Conservation (phyloP, 2,329 filamentous ascomycete species). For the Sarocladium oryzae region DNA sequence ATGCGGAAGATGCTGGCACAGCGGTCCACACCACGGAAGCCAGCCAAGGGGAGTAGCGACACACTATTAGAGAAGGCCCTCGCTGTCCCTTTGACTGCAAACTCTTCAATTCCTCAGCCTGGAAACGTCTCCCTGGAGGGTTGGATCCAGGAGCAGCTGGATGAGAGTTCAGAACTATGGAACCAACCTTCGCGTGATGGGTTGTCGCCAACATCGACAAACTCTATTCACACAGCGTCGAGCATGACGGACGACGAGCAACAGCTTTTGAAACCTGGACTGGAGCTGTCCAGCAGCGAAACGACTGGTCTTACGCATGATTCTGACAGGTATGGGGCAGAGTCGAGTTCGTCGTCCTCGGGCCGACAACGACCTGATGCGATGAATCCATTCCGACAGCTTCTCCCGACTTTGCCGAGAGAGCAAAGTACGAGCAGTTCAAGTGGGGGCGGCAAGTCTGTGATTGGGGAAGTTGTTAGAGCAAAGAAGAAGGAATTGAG, state of each 20-base stretch:
- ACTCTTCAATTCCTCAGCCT: too few species aligned
- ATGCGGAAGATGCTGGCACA: slow-evolving; percentile 27
- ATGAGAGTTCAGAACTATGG: background rate
- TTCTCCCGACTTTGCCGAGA: background rate
- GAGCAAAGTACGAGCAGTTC: background rate
- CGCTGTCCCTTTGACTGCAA: too few species aligned
- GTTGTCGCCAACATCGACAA: background rate
- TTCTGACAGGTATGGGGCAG: background rate
- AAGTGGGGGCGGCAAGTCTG: background rate
- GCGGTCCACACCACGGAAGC: slow-evolving; percentile 11
- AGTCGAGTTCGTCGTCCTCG: background rate
- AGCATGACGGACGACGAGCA: background rate
- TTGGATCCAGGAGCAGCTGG: background rate
- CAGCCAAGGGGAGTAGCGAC: background rate
- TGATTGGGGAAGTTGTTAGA: background rate
- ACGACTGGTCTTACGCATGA: background rate
- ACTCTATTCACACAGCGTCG: background rate
- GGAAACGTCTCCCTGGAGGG: background rate
- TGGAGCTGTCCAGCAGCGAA: background rate
- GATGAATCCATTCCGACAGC: background rate
- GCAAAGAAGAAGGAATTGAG: slow-evolving; percentile 10
- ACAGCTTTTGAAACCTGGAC: too few species aligned
- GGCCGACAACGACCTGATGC: background rate
- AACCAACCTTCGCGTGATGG: background rate
- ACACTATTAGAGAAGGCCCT: too few species aligned